Evolutionary conservation across 495 filamentous ascomycete species (phyloP).

Genomic region (Annulohypoxylon maeteangense): DNA sequence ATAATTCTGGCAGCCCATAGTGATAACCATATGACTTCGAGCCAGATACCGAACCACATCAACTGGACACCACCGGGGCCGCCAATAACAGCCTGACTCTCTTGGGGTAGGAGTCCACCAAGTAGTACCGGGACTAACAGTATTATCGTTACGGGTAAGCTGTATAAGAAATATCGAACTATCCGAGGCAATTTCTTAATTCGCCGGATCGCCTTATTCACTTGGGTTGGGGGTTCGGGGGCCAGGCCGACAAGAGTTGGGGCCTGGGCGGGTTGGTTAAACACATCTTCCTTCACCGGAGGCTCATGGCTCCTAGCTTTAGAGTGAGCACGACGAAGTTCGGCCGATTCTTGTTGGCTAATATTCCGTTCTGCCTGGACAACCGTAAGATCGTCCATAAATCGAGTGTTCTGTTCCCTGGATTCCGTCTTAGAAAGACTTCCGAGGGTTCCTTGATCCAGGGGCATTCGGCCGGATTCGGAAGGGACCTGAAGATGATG

Average conservation of each 20-base stretch:
- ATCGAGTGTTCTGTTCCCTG: slow-evolving; percentile 72
- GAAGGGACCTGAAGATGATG: slow-evolving; percentile 37
- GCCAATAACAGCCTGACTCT: slow-evolving; percentile 57
- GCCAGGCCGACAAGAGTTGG: slow-evolving; percentile 66
- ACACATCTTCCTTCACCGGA: slow-evolving; percentile 77
- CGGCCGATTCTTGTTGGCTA: slow-evolving; percentile 60
- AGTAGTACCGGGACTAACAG: slow-evolving; percentile 85
- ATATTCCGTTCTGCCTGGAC: slow-evolving; percentile 83
- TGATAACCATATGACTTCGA: slow-evolving; percentile 92
- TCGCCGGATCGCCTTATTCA: slow-evolving; percentile 57
- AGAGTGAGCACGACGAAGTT: slow-evolving; percentile 52
- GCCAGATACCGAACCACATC: slow-evolving; percentile 94
- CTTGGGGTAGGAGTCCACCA: slow-evolving; percentile 69
- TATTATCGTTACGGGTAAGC: slow-evolving; percentile 76
- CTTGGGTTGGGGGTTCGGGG: slow-evolving; percentile 57
- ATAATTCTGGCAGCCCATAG: slow-evolving; percentile 86
- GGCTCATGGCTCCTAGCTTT: slow-evolving; percentile 51
- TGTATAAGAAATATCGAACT: slow-evolving; percentile 88
- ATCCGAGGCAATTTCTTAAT: slow-evolving; percentile 81
- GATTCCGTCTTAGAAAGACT: slow-evolving; percentile 42
- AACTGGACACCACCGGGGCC: slow-evolving; percentile 80
- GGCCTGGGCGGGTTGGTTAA: slow-evolving; percentile 69
- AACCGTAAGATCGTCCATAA: slow-evolving; percentile 87
- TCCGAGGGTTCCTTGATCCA: slow-evolving; percentile 20
- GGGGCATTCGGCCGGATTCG: slow-evolving; percentile 14